These are phyloP conservation scores for Alternaria arbusti DNA, from an alignment of 2,329 filamentous ascomycete species.

Conservation along the genomic window DNA sequence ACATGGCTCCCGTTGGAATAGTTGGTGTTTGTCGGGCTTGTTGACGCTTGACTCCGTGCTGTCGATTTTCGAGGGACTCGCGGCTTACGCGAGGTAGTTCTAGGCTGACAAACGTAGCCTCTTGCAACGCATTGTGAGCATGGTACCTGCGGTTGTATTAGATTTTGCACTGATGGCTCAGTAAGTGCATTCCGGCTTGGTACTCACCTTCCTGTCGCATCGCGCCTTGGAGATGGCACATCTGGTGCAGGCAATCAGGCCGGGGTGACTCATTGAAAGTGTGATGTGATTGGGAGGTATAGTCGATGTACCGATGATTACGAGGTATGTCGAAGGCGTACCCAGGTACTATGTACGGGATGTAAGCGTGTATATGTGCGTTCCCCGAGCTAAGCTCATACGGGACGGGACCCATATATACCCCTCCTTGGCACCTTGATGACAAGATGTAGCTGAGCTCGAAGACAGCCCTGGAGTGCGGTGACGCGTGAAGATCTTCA, in stretches of 20 bases:
- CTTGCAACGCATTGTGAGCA: constrained; percentile 12
- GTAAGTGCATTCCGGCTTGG: background rate
- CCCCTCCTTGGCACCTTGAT: background rate
- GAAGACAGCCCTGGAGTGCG: background rate
- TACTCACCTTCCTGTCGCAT: constrained; percentile 10
- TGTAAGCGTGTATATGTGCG: background rate
- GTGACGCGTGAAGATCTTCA: background rate
- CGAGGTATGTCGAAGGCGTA: background rate
- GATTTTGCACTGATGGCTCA: background rate
- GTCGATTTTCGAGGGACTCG: constrained; percentile 4
- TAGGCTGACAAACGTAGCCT: constrained; percentile 6
- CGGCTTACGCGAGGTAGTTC: constrained; percentile 5
- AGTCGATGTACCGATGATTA: background rate
- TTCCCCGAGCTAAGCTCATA: background rate
- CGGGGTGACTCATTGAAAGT: constrained; percentile 1
- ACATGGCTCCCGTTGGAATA: background rate
- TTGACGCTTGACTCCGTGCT: background rate
- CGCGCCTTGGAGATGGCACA: constrained; percentile 12
- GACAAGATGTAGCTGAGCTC: background rate
- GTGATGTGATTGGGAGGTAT: background rate
- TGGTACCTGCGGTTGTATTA: constrained; percentile 4
- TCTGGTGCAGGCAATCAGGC: constrained; percentile 9
- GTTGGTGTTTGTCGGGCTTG: background rate
- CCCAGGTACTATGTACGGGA: background rate
- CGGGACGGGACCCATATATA: background rate